phyloP scores from a whole-genome alignment of 176 grass and related monocot genomes.

The Eleusine coracana region DNA sequence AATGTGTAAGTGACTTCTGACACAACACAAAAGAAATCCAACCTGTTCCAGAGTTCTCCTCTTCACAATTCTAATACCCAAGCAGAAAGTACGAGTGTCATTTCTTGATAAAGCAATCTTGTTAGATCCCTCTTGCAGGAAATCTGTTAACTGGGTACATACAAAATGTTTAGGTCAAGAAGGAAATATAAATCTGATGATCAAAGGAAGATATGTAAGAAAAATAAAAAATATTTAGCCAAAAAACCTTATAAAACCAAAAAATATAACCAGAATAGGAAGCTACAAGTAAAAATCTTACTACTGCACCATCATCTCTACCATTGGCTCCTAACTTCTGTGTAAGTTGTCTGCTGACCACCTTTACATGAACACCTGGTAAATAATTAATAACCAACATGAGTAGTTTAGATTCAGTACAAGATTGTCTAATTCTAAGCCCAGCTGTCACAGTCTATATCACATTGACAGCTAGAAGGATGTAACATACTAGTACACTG shows the following conservation, averaged over 20 bases:
- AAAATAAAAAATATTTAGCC: background rate
- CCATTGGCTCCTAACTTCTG: constrained; percentile 69
- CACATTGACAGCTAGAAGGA: constrained; percentile 2
- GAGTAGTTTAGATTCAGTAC: constrained; percentile 29
- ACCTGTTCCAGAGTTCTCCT: constrained; percentile 65
- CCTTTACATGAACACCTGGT: constrained; percentile 64
- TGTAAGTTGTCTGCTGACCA: constrained; percentile 52
- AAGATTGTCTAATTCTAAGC: constrained; percentile 14
- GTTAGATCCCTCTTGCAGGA: constrained; percentile 57
- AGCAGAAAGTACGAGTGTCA: constrained; percentile 69
- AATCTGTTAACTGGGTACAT: constrained; percentile 52
- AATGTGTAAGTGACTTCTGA: background rate
- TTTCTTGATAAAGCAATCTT: constrained; percentile 64
- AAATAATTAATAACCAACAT: constrained; percentile 31
- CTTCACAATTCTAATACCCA: constrained; percentile 76
- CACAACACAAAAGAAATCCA: background rate
- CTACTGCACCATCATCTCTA: constrained; percentile 74
- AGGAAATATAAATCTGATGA: constrained; percentile 8
- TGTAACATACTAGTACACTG: background rate
- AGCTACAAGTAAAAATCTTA: constrained; percentile 51
- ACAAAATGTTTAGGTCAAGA: constrained; percentile 1
- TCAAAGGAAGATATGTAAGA: constrained; percentile 1
- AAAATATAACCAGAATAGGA: constrained; percentile 23
- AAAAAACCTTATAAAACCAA: background rate
- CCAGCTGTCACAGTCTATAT: constrained; percentile 6